Evolutionary conservation across 2,329 filamentous ascomycete genomes (phyloP), one percentile per base, ranked within the genome.

Genomic region (Ampelomyces quisqualis): DNA sequence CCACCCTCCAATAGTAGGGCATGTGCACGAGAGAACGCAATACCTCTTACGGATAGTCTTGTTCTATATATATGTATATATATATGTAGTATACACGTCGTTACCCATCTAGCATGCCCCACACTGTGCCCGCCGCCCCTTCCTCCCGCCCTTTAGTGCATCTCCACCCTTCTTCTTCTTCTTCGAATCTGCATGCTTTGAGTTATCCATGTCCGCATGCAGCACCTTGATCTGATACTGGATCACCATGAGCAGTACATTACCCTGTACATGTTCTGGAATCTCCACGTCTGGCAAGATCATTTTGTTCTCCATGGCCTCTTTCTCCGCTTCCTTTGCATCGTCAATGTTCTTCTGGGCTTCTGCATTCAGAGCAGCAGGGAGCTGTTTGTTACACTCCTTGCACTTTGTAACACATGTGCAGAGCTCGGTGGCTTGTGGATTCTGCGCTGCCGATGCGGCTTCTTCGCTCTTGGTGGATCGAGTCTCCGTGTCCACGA

Each of bases 141-240:
- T 36, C 22, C n/a, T 19, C 15, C 10, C 10, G 10, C 32, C 21
- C 17, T 8, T 24, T 4, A 8, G 2, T n/a, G 4, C 11, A 3
- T 9, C 22, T 23, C 28, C 23, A 2, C 9, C 13, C 36, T 47
- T 49, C 44, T 51, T 59, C 7, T 44, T 43, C 10, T 32, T 35
- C 14, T 47, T 41, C 49, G 45, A 47, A 19, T 45, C 38, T 17
- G 47, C 51, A 20, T 55, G 51, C 29, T 53, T 47, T 15, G 58
- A 58, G 34, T 58, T 63, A 14, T 65, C 63, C 53, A 71, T 60
- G 44, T 71, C 66, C 11, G 58, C 56, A 36, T 65, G 57, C 45
- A 71, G 38, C 11, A 62, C 64, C 22, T 55, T 47, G 23, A 70
- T 64, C 38, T 70, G 65, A 33, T 65, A 51, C 47, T 63, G 63